phyloP scores from a whole-genome alignment of 2,329 filamentous ascomycete genomes.

The Aureobasidium sp. region DNA sequence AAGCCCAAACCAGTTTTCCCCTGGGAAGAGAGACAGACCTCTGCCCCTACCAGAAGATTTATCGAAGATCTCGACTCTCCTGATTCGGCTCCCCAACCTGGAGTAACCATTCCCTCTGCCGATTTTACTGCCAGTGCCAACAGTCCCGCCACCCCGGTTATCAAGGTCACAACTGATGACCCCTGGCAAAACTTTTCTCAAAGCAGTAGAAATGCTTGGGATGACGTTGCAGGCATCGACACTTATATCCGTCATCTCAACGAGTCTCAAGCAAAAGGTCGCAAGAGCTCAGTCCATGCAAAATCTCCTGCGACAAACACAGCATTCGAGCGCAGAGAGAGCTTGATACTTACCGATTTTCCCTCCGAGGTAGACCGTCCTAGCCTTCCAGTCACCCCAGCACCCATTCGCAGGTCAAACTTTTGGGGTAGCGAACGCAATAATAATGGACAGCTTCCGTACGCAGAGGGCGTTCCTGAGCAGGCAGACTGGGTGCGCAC shows the following conservation, averaged over 20 bases:
- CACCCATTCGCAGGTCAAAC: constrained; percentile 62
- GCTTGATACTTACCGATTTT: constrained; percentile 76
- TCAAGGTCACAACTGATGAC: constrained; percentile 44
- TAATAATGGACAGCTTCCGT: constrained; percentile 55
- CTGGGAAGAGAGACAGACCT: constrained; percentile 68
- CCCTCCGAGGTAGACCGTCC: constrained; percentile 75
- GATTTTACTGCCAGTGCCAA: background rate
- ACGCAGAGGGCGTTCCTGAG: constrained; percentile 73
- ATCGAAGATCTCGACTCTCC: constrained; percentile 42
- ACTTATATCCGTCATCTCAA: constrained; percentile 71
- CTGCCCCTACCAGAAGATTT: constrained; percentile 61
- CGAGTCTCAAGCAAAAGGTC: constrained; percentile 53
- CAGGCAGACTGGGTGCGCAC: constrained; percentile 91
- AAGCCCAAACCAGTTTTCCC: constrained; percentile 72
- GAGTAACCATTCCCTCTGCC: constrained; percentile 12
- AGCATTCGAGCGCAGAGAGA: constrained; percentile 37
- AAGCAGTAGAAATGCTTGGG: constrained; percentile 78
- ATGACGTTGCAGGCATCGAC: constrained; percentile 81
- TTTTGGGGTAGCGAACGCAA: constrained; percentile 60
- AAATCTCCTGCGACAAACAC: constrained; percentile 20
- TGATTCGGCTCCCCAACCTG: constrained; percentile 17
- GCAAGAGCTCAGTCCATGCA: constrained; percentile 25
- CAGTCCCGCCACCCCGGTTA: constrained; percentile 38
- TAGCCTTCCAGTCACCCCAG: constrained; percentile 84
- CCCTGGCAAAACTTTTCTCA: constrained; percentile 64